Evolutionary conservation across 331 rosid species (phyloP), one percentile per base, ranked within the genome.

Genomic region (Cydonia oblonga): DNA sequence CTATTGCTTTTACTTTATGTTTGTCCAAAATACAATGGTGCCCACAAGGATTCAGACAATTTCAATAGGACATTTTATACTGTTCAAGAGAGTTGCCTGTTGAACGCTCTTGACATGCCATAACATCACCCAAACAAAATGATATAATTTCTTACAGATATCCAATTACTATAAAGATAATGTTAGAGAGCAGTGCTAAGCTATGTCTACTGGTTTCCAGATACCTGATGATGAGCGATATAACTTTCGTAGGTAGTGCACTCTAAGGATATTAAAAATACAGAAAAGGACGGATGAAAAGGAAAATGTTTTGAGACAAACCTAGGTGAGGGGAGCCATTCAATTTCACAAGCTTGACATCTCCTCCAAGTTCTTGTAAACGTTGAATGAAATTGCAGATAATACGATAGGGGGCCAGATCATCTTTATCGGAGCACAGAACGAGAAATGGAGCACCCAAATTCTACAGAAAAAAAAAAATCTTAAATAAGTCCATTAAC

Each of bases 361-460:
- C 96, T 69, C 80, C 96, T 23, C 88, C 92, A 44, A 92, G 87
- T 69, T 81, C 89, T 75, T 81, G 85, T 75, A 92, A 40, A 71
- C 88, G 86, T 40, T 81, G 90, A 73, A 80, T 84, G 61, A 92
- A 92, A 54, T 82, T 83, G 68, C 73, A 80, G 71, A 92, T 81
- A 23, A 86, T 76, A 71, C 79, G 83, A 75, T 75, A 84, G 23
- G 90, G 86, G 46, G 92, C 91, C 54, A 79, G 86, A 59, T 90
- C 86, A 74, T 92, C 98, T 70, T 90, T 87, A 76, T 87, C 92
- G 7, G 98, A 90, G 76, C 91, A 86, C 40, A 92, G 58, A 76
- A 92, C 58, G 80, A 92, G 98, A 90, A 82, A 92, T 16, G 98
- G 91, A 69, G 98, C 98, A 51, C 96, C 96, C 51, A 90, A 76